These are phyloP conservation scores for Amanita pseudoporphyria DNA, from an alignment of 768 basidiomycete species.

Conservation along the genomic window DNA sequence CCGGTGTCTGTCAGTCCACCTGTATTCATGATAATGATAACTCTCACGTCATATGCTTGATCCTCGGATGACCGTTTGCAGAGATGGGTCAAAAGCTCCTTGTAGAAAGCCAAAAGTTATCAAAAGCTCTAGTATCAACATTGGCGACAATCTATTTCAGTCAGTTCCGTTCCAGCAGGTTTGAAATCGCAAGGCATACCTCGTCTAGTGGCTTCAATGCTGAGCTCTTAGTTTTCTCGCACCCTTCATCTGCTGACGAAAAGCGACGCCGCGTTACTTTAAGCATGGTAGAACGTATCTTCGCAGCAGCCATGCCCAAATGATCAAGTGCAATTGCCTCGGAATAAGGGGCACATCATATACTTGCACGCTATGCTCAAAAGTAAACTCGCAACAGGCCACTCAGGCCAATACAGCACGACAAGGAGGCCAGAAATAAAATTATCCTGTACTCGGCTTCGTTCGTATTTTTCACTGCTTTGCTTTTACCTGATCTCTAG, in stretches of 20 bases:
- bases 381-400: constrained; percentile 89
- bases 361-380: constrained; percentile 73
- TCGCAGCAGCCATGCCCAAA: constrained; percentile 85
- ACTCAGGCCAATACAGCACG: constrained; percentile 93
- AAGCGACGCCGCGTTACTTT: constrained; percentile 26
- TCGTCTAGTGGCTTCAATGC: constrained; percentile 60
- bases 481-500: constrained; percentile 77
- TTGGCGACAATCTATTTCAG: constrained; percentile 40
- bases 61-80: constrained; percentile 66
- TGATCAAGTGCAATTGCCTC: constrained; percentile 91
- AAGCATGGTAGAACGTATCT: constrained; percentile 52
- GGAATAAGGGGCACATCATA: constrained; percentile 47
- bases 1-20: neutral
- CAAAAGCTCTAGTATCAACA: constrained; percentile 40
- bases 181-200: constrained; percentile 25
- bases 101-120: constrained; percentile 53
- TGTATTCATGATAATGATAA: constrained; percentile 6
- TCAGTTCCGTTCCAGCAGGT: neutral
- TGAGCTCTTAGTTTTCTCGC: constrained; percentile 21
- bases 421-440: constrained; percentile 79
- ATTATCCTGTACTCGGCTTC: constrained; percentile 88
- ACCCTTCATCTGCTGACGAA: constrained; percentile 11
- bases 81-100: constrained; percentile 58
- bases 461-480: constrained; percentile 81
- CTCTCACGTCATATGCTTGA: constrained; percentile 68